Percentiles rank a stretch among this genome's conserved stretches.
Conservation (phyloP, 75 land plant genomes). For the Sequoiadendron giganteum region DNA sequence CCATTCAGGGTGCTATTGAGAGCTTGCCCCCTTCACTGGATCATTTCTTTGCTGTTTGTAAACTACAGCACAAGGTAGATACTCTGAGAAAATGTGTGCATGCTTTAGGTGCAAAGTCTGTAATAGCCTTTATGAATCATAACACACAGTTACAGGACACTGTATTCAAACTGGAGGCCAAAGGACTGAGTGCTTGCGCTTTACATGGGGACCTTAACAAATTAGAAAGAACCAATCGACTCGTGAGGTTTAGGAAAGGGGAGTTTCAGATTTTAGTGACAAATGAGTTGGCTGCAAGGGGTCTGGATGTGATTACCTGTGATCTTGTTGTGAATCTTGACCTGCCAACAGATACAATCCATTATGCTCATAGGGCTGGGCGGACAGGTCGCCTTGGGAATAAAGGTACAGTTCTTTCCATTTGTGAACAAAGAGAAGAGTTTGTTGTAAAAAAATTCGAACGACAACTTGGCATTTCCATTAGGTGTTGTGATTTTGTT, state of each 20-base stretch:
- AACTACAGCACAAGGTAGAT: conserved; percentile 77
- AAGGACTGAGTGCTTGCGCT: conserved; percentile 73
- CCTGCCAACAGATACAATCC: conserved; percentile 89
- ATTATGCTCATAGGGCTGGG: conserved; percentile 97
- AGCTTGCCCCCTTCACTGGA: conserved; percentile 81
- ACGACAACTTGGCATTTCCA: conserved; percentile 68
- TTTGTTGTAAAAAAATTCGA: conserved; percentile 85
- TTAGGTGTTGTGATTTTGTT: conserved; percentile 59
- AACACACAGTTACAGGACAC: conserved; percentile 76
- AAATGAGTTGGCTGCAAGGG: conserved; percentile 94
- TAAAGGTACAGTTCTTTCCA: conserved; percentile 71
- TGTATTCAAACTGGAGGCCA: conserved; percentile 84
- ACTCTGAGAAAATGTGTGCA: conserved; percentile 80
- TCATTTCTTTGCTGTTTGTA: conserved; percentile 73
- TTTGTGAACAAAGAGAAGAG: conserved; percentile 83
- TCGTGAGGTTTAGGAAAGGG: conserved; percentile 76
- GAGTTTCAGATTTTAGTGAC: conserved; percentile 79
- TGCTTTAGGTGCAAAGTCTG: conserved; percentile 77
- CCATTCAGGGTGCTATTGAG: conserved; percentile 55
- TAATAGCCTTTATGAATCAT: conserved; percentile 95
- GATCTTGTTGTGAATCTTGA: conserved; percentile 94
- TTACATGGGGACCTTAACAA: conserved; percentile 89
- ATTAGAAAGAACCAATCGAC: conserved; percentile 61
- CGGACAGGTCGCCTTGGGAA: conserved; percentile 90
- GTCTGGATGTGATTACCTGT: conserved; percentile 84